Base-by-base conservation (phyloP, 768 basidiomycete species). In the Boletus edulis region DNA sequence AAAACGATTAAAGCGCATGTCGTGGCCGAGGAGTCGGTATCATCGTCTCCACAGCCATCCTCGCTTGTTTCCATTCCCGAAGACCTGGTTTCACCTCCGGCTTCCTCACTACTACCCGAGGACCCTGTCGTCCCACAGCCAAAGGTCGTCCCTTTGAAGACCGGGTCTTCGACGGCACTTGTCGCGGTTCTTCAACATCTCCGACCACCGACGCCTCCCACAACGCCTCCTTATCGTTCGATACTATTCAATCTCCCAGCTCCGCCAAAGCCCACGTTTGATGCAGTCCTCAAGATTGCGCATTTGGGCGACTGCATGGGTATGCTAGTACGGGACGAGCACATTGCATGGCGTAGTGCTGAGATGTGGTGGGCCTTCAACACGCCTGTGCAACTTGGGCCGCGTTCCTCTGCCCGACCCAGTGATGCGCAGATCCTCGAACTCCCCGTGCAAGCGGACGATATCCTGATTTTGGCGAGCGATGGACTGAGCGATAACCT, bases 311-410 rank as follows among this genome's bases (percentile, higher is more conserved):
- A 95, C 64, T 92, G 92, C 67, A 88, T 89, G 81, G 86, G 86
- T 22, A 87, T 91, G 80, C 78, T 97, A 20, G 84, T 98, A 18
- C 83, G 94, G 3, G 86, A 81, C 7, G 82, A 88, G 43, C 77
- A 83, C 51, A 84, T 97, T 42, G 82, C 85, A 2, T 97, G 93
- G 86, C 79, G 94, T 32, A 89, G 86, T 46, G 83, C 90, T 41
- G 95, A 97, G 71, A 95, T 96, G 91, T 94, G 94, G 84, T 94
- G 92, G 81, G 81, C 78, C 14, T 86, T 86, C 69, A 86, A 86
- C 61, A 81, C 79, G n/a, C 85, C 83, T 0, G 75, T 79, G 29
- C 84, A 85, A 62, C 82, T 87, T 31, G 84, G 84, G 8, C 84
- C 84, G 3, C 74, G 80, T 40, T 80, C 80, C 3, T 72, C 79